phyloP scores from a whole-genome alignment of 768 basidiomycete species.

The Epithele typhae region DNA sequence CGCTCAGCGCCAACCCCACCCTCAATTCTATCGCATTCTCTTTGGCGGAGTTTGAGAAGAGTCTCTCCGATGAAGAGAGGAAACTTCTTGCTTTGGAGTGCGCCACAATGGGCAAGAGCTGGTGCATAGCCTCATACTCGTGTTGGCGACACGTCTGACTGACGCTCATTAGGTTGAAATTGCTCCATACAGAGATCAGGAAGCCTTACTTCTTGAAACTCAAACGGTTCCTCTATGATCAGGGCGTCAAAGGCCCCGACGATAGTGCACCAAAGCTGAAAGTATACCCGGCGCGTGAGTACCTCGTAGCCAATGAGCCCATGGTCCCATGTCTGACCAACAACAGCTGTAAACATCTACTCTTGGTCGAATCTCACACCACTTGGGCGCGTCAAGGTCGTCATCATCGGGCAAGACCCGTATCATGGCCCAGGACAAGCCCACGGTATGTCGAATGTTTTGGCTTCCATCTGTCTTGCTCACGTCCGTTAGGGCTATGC shows the following conservation, averaged over 20 bases:
- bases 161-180: conserved; percentile 52
- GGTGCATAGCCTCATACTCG: conserved; percentile 36
- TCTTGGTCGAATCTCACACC: conserved; percentile 85
- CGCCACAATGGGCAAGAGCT: conserved; percentile 69
- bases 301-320: not conserved
- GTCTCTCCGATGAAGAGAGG: conserved; percentile 54
- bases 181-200: conserved; percentile 68
- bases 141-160: not conserved
- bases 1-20: conserved; percentile 16
- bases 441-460: conserved; percentile 52
- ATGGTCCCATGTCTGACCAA: not conserved
- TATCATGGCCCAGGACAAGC: conserved; percentile 81
- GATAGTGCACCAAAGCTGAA: conserved; percentile 44
- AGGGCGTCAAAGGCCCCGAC: conserved; percentile 52
- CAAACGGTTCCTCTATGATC: conserved; percentile 64
- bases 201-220: conserved; percentile 74
- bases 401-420: conserved; percentile 89
- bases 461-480: not conserved
- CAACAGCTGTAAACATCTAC: conserved; percentile 76
- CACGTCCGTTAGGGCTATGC: conserved; percentile 53
- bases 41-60: conserved; percentile 43
- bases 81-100: conserved; percentile 63
- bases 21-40: conserved; percentile 73
- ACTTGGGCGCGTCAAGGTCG: conserved; percentile 77
- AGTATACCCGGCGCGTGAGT: conserved; percentile 77